These are phyloP conservation scores for Neurospora sp. DNA, from an alignment of 495 filamentous ascomycete genomes.

Conservation along the genomic window DNA sequence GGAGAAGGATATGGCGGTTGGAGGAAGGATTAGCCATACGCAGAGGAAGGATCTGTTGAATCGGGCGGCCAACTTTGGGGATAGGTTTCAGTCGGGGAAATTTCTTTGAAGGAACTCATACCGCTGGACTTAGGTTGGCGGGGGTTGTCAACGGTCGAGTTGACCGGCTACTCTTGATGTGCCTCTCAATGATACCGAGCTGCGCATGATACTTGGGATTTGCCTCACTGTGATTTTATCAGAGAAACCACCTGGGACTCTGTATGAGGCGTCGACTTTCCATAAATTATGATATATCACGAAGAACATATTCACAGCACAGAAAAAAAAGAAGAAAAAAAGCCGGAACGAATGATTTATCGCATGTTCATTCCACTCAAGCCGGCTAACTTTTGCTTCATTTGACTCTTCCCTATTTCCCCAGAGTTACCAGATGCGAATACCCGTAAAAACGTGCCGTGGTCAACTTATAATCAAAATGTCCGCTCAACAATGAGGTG, in stretches of 20 bases:
- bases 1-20: constrained; percentile 87
- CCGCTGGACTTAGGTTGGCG: background rate
- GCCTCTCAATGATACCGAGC: background rate
- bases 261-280: background rate
- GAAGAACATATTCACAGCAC: background rate
- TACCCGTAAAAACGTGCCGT: background rate
- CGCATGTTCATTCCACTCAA: background rate
- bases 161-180: background rate
- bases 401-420: background rate
- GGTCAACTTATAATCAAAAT: background rate
- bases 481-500: background rate
- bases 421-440: background rate
- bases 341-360: background rate
- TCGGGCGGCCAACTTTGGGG: constrained; percentile 72
- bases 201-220: background rate
- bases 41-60: constrained; percentile 73
- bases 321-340: no score
- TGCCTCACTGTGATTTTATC: background rate
- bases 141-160: no score
- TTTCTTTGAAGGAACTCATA: constrained; percentile 36
- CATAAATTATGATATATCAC: background rate
- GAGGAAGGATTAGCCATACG: constrained; percentile 58
- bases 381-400: background rate
- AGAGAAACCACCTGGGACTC: background rate
- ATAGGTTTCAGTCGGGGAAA: constrained; percentile 68